These are phyloP conservation scores for Paramarasmius palmivorus DNA, from an alignment of 1,284 basidiomycete species.

Conservation along the genomic window DNA sequence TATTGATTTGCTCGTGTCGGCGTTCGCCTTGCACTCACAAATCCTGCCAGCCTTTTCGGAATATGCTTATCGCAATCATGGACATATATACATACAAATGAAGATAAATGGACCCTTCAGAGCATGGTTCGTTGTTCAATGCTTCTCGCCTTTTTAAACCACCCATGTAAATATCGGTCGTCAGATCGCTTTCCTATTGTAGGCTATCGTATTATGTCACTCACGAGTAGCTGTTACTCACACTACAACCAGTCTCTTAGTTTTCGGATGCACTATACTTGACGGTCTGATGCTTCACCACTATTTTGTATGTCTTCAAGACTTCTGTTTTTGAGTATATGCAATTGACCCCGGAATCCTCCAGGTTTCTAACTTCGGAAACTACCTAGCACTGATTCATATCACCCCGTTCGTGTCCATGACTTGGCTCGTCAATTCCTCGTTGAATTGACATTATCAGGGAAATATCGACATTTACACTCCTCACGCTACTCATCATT, in stretches of 20 bases:
- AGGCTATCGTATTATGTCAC: neutral
- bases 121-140: neutral
- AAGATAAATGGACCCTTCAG: neutral
- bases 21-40: too few species aligned
- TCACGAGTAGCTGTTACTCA: neutral
- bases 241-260: neutral
- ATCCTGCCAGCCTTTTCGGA: neutral
- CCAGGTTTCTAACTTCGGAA: neutral
- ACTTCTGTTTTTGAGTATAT: neutral
- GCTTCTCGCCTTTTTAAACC: neutral
- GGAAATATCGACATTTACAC: neutral
- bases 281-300: neutral
- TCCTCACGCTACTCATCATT: neutral
- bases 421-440: neutral
- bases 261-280: slow-evolving; percentile 1
- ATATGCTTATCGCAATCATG: slow-evolving; percentile 4
- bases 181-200: neutral
- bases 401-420: neutral
- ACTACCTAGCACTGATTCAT: neutral
- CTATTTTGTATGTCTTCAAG: neutral
- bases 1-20: too few species aligned
- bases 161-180: neutral
- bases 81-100: slow-evolving; percentile 4
- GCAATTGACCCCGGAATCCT: neutral
- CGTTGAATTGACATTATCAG: neutral